Base-by-base conservation (phyloP, 805 yeast species). In the Candida incommunis region DNA sequence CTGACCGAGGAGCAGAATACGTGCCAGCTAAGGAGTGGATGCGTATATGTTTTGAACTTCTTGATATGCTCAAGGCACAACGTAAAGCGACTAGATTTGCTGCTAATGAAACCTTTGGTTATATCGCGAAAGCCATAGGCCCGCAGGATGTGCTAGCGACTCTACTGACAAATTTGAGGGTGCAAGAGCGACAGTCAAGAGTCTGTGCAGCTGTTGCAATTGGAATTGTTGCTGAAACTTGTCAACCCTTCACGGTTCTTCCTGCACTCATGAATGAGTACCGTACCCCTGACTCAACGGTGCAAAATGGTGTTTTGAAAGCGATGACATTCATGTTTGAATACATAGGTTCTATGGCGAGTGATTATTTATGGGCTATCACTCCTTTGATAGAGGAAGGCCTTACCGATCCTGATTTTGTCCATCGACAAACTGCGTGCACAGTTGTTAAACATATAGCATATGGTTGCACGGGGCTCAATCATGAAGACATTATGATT, bases 141-240 rank as follows among this genome's bases (percentile, higher is more conserved):
- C 99, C 99, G 0, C 92, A 85, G 49, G 97, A 92, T 60, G 94
- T 92, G 3, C 62, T 92, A 20, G 88, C 80, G 1, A 81, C 94
- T 46, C 66, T 92, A 29, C 64, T 92, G 46, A 85, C 83, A 54
- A 90, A 90, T 54, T 67, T 92, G 51, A 73, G 84, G 48, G 94
- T 88, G 4, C 97, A 90, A 59, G 97, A 92, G 58, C 82, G 99
- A 57, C 99, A 92, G 64, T 70, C 85, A 37, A 80, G 99, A 57
- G 95, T 92, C 5, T 90, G 96, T 60, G 86, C 97, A 0, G 96
- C 98, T 3, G 96, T 92, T 35, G 99, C 99, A 0, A 84, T 92
- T 51, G 98, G 95, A 29, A 87, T 92, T 53, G 94, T 92, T 5
- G 97, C 97, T 0, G 92, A 88, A 47, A 78, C 82, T 0, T 92